Evolutionary conservation across 2,329 filamentous ascomycete species (phyloP), one percentile per base, ranked within the genome.

Genomic region (Colletotrichum lupini): DNA sequence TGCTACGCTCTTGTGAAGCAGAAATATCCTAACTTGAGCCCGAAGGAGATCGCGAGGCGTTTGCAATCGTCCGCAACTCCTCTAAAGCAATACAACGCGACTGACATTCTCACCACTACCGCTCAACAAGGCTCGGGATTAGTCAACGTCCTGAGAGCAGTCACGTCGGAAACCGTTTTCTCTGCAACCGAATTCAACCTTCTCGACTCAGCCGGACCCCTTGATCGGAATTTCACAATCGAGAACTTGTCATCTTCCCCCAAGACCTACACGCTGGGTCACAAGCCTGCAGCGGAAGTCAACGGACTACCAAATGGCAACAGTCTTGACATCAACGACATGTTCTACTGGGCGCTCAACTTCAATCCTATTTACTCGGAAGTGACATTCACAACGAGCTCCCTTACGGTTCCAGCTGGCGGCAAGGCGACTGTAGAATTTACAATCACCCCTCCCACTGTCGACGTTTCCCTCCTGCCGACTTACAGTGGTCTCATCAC

Each of bases 261-360:
- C 35, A 72, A 72, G 52, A 72, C 69, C 11, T 72, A 72, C 57
- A n/a, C 14, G 14, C 24, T 72, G 46, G 59, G 52, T 3, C 69
- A 72, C 28, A 58, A 58, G 64, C 63, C 63, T 11, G 69, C 69
- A 14, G 63, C 64, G 5, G 49, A 72, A 11, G 58, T 68, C 26
- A 24, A 72, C 32, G 65, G 30, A 30, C 49, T 68, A 26, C 69
- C 69, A 24, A 22, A 62, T 9, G 65, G 22, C 49, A 67, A 63
- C 22, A 55, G 35, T 22, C 14, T 12, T 5, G 59, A 67, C 19
- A 52, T 57, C 28, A 59, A 67, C 37, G 64, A 62, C 7, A 72
- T 67, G 69, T 72, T 72, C 64, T 72, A 72, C 64, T 72, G 64
- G 69, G 6, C 24, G 6, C 65, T n/a, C 19, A 72, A 72, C 24